Conservation (phyloP, 2,329 filamentous ascomycete species). For the Thermoascus crustaceus region DNA sequence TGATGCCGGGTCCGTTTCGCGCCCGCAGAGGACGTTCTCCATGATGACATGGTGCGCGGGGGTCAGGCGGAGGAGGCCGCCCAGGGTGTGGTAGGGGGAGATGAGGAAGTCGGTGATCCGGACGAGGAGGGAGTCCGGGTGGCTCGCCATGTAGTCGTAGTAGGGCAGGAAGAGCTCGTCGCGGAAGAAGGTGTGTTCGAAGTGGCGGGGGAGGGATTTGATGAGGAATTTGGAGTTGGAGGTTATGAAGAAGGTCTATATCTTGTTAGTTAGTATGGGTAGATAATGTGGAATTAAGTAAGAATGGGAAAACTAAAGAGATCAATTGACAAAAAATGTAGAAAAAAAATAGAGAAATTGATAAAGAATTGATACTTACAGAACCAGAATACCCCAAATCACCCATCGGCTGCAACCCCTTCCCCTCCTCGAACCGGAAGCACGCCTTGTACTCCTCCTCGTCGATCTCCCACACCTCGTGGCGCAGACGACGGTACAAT, state of each 20-base stretch:
- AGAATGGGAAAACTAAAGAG: too few relatives aligned
- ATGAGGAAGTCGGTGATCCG: slow-evolving; percentile 64
- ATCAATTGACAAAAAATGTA: not conserved
- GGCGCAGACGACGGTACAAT: slow-evolving; percentile 45
- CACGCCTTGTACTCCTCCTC: slow-evolving; percentile 48
- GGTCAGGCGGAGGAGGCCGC: slow-evolving; percentile 50
- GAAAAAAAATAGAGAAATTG: slow-evolving; percentile 2
- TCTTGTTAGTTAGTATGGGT: not conserved
- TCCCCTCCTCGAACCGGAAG: slow-evolving; percentile 40
- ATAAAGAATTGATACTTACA: too few relatives aligned
- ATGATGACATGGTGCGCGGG: slow-evolving; percentile 69
- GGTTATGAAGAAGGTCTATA: slow-evolving; percentile 61
- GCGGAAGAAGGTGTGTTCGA: slow-evolving; percentile 63
- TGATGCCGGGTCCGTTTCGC: slow-evolving; percentile 36
- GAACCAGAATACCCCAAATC: slow-evolving; percentile 69
- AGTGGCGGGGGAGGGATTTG: slow-evolving; percentile 61
- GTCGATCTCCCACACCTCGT: slow-evolving; percentile 45
- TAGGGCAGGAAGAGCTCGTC: slow-evolving; percentile 60
- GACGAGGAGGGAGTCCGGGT: slow-evolving; percentile 56
- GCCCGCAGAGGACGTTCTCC: slow-evolving; percentile 64
- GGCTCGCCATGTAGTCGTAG: slow-evolving; percentile 52
- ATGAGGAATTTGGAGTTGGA: slow-evolving; percentile 58
- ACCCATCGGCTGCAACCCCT: slow-evolving; percentile 49
- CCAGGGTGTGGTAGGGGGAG: slow-evolving; percentile 48
- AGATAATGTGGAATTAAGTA: too few relatives aligned